phyloP scores from a whole-genome alignment of 2,329 filamentous ascomycete species.

The Neofusicoccum cordaticola region DNA sequence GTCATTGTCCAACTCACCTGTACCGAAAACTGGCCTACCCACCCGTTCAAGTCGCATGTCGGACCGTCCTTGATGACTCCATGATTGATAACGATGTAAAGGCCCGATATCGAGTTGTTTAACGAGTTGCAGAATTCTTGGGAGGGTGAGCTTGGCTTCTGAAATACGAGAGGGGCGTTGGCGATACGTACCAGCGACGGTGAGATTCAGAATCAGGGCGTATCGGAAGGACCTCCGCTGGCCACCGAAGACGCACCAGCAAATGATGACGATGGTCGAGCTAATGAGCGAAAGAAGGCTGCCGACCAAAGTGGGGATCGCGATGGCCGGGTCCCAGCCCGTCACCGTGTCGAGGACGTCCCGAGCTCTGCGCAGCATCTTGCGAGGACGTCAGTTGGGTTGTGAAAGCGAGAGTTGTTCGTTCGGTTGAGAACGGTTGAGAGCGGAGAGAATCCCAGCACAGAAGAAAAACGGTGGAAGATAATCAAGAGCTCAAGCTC shows the following conservation, averaged over 20 bases:
- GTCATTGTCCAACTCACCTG: constrained; percentile 30
- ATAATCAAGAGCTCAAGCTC: background rate
- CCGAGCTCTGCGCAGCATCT: constrained; percentile 4
- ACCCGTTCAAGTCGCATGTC: constrained; percentile 44
- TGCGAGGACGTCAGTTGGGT: background rate
- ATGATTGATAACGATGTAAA: constrained; percentile 31
- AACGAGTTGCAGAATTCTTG: constrained; percentile 43
- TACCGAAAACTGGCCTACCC: constrained; percentile 47
- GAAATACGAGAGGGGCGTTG: background rate
- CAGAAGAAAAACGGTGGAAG: background rate
- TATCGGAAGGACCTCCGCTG: constrained; percentile 26
- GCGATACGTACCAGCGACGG: constrained; percentile 22
- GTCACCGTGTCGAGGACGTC: background rate
- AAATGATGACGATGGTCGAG: constrained; percentile 21
- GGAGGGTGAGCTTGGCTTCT: constrained; percentile 16
- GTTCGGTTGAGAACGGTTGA: background rate
- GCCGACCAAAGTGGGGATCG: constrained; percentile 24
- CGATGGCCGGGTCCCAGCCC: constrained; percentile 11
- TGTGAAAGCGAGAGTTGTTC: background rate
- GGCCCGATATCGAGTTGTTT: constrained; percentile 45
- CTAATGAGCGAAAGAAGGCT: constrained; percentile 25
- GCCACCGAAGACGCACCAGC: constrained; percentile 22
- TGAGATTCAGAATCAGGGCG: constrained; percentile 26
- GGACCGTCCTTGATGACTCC: constrained; percentile 28
- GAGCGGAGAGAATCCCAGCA: background rate